Evolutionary conservation across 31 red algal species (phyloP), one percentile per base, ranked within the genome.

Genomic region (Porphyra umbilicalis): DNA sequence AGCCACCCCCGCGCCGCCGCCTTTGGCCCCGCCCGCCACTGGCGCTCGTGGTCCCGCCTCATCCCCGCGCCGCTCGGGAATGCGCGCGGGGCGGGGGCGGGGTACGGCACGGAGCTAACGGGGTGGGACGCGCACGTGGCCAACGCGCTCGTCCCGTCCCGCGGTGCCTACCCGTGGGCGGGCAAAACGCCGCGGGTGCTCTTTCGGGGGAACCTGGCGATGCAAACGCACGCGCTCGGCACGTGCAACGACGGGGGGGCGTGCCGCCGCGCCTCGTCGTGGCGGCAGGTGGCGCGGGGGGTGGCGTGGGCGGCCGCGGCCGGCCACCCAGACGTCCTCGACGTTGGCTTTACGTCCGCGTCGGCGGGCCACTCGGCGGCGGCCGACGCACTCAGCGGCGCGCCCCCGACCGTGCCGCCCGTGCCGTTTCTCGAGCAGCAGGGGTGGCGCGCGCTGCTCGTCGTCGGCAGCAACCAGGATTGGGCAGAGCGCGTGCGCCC

Each of bases 391-490:
- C 39, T 93, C 9, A 78, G 78, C 10, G 90, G 86, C 31, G 90
- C 86, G 10, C 90, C 90, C 38, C 32, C 36, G 2, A 8, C 79
- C 3, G 39, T 44, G 31, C 35, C 57, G 9, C 33, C 40, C 11
- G 76, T 94, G 39, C 78, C 82, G 13, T 89, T 94, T 36, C 36
- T 34, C 11, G 87, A 94, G 31, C 88, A 80, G 85, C 86, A 89
- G 80, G 85, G 83, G 2, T 94, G 82, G 74, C 88, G 88, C 38
- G 85, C 83, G 35, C 67, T 94, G 34, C 77, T 94, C 8, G 88
- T 88, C 76, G 91, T 89, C 6, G 91, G 91, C 30, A 89, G 83
- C 75, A 94, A 94, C 79, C 83, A 89, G 76, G 91, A 94, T 75
- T 94, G 91, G 91, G 91, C 91, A 14, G 91, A 94, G 57, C 82